Evolutionary conservation across 2,329 filamentous ascomycete genomes (phyloP).

Genomic region (Nothopassalora personata): DNA sequence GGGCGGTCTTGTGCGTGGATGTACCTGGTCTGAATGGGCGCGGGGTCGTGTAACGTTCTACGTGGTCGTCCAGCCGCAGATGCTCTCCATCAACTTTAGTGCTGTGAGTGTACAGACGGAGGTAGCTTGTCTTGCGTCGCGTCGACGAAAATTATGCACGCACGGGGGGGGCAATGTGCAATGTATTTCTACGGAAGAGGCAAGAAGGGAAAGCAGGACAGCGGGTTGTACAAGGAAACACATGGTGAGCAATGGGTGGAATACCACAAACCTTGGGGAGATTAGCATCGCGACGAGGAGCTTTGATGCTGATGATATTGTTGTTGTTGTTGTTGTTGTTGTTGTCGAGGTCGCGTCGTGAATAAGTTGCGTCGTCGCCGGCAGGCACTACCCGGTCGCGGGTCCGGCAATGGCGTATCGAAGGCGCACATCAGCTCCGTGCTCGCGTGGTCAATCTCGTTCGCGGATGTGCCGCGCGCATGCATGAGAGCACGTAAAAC

Average conservation of each 20-base stretch:
- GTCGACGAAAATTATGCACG: constrained; percentile 1
- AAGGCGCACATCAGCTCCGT: background rate
- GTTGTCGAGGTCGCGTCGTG: constrained; percentile 6
- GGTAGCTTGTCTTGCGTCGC: constrained; percentile 4
- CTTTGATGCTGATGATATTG: background rate
- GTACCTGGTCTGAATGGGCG: constrained; percentile 1
- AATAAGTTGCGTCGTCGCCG: background rate
- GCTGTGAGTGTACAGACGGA: no score
- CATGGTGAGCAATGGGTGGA: constrained; percentile 1
- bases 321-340: background rate
- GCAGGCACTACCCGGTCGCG: background rate
- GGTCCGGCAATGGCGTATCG: background rate
- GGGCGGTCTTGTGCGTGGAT: background rate
- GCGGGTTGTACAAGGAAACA: background rate
- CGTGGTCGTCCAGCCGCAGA: background rate
- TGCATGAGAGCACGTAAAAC: background rate
- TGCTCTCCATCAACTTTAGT: background rate
- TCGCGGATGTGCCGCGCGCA: background rate
- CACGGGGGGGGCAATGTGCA: no score
- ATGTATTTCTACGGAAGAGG: background rate
- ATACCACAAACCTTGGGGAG: constrained; percentile 11
- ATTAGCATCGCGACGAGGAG: constrained; percentile 4
- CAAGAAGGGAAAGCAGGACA: background rate
- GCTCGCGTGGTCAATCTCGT: background rate
- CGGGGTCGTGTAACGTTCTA: background rate